Base-by-base conservation (phyloP, 805 yeast genomes). In the Starmerella bombi region DNA sequence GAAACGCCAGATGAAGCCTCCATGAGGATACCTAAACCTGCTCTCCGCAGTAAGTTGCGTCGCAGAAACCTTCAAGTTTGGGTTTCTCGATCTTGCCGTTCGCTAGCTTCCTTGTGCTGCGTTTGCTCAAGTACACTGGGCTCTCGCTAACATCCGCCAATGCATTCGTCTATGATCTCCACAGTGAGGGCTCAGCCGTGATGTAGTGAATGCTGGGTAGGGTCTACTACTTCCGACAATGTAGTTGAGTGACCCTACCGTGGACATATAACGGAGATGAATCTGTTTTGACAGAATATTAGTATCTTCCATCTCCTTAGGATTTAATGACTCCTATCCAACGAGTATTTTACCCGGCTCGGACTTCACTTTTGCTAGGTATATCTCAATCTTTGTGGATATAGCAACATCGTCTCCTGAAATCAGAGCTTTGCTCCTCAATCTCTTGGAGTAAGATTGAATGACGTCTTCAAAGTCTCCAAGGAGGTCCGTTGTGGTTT, bases 161-260 rank as follows among this genome's bases (percentile, higher is more conserved):
- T 32, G 17, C 6, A 32, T 32, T 12, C 8, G 22, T 7, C 35
- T 19, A 15, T 19, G 35, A 15, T 8, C 9, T 10, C 17, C 8
- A 7, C 8, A 34, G 18, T 19, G 37, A 6, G 10, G 27, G 19
- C 37, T 21, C 14, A 34, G 28, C 12, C 15, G 29, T 15, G 28
- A 19, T 14, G 37, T 20, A 21, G 37, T 29, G 19, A 20, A 34
- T 12, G 37, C 37, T 16, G 20, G 7, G 15, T 34, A 32, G 6
- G 37, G 37, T n/a, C 37, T 20, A 34, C 16, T 20, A 6, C 37
- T 12, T 23, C 29, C 10, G 27, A 34, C 37, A 8, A 34, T 15
- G 22, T 16, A 34, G 15, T 7, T 34, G 6, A 34, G 16, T 6
- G 25, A 8, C 6, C 37, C 37, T 7, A 34, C 37, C 5, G 29